Base-by-base conservation (phyloP, 208 protist genomes). In the Trypanosoma mega region DNA sequence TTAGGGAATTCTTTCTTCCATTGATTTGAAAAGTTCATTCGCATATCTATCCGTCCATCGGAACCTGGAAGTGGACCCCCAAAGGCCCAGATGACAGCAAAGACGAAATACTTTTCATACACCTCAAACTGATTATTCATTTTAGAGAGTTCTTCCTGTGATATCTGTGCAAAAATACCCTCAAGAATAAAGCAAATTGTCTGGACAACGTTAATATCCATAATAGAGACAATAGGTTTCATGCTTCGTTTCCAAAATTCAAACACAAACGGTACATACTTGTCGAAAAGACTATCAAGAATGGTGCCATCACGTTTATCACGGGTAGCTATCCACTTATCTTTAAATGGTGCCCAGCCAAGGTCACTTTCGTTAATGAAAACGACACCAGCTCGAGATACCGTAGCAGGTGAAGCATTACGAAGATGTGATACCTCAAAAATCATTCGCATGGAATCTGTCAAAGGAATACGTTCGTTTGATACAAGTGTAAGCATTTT, bases 391-490 rank as follows among this genome's bases (percentile, higher is more conserved):
- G 97, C 97, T 27, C 98, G 93, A 12, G 96, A 98, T 41, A 99
- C 98, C 18, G 98, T 99, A 24, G 98, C 98, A 21, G 98, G 98
- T 23, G 98, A 98, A 14, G 98, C 98, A 71, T 99, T 98, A 60
- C 86, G 85, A 27, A 99, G 74, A 55, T 99, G 90, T 18, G 93
- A 97, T 45, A 99, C 90, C 71, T 99, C 98, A 73, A 99, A 99
- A 49, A 99, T 88, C 78, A 99, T 94, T 36, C 98, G 86, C 98
- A 99, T 99, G 29, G 92, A 91, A 53, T 97, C 85, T 48, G 93
- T 98, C 53, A 99, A 80, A 6, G 97, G 97, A 66, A 99, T 99
- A 68, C 98, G 95, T 70, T 99, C 98, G 66, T 99, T 99, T 18
- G 88, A 98, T 43, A 98, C 97, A 5, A 99, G 87, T 39, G 98